Evolutionary conservation across 495 filamentous ascomycete genomes (phyloP), one percentile per base, ranked within the genome.

Genomic region (Penicillium bovifimosum): DNA sequence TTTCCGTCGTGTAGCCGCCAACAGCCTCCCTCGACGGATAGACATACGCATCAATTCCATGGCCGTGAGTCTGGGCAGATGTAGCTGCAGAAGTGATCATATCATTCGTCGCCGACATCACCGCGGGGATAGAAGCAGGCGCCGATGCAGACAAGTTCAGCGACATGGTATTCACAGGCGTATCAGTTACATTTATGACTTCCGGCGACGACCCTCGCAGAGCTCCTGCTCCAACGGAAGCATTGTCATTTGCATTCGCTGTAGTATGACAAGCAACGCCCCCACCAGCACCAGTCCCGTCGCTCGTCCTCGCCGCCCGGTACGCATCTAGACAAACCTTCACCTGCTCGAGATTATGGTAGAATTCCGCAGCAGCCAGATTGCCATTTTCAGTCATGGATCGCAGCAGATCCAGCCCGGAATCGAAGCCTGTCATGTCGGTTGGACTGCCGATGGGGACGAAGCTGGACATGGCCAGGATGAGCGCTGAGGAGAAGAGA

Each of bases 371-470:
- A 0, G 72, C 72, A 9, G 72, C 67, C 18, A 75, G 60, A 27
- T 75, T 75, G 2, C 70, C 70, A 44, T 73, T 73, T 41, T 70
- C 66, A 40, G 65, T 67, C 68, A 75, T 73, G 5, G 66, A 65
- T 9, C 65, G 65, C 0, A 75, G 52, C 8, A 75, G 58, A 36
- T 74, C 69, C 2, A 74, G 55, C 9, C 69, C 68, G 0, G 69
- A 73, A 48, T 74, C 71, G 38, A 75, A 73, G 0, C 62, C 61
- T 2, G 50, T 57, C 50, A 69, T 59, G 45, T 75, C 72, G 7
- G 57, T 57, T 0, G 69, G 59, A 35, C 56, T 72, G 16, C 68
- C 71, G 43, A 72, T 68, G 1, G 71, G 67, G 2, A 73, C 63
- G 47, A 74, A 71, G 44, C 62, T 68, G 29, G 72, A 74, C 65